phyloP scores from a whole-genome alignment of 2,329 filamentous ascomycete genomes.

The Talaromyces sp. region DNA sequence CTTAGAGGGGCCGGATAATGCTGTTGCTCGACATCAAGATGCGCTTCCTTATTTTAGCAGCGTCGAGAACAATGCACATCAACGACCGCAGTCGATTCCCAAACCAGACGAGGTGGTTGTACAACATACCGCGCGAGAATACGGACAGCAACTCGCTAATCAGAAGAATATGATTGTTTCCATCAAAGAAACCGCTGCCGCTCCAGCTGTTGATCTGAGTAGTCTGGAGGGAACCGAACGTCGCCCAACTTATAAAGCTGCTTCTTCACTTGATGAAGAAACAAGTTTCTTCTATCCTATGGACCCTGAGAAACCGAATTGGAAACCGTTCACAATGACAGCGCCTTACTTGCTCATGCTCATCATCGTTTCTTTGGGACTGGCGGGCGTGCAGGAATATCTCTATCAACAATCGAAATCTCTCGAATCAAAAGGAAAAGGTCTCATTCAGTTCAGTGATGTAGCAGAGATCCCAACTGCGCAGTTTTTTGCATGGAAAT shows the following conservation, averaged over 20 bases:
- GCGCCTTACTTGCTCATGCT: constrained; percentile 30
- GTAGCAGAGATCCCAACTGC: constrained; percentile 26
- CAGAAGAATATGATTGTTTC: constrained; percentile 44
- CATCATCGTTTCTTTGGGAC: constrained; percentile 27
- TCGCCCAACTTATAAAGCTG: not conserved
- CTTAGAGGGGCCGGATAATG: constrained; percentile 19
- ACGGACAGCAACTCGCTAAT: constrained; percentile 42
- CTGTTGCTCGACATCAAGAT: not conserved
- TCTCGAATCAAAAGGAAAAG: constrained; percentile 32
- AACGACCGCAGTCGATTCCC: not conserved
- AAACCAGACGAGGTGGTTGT: not conserved
- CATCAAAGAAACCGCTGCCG: constrained; percentile 31
- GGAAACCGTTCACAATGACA: constrained; percentile 35
- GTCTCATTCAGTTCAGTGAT: constrained; percentile 29
- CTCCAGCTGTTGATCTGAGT: constrained; percentile 41
- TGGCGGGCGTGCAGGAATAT: constrained; percentile 34
- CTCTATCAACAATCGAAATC: constrained; percentile 30
- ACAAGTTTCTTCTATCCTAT: constrained; percentile 33
- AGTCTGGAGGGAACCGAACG: constrained; percentile 31
- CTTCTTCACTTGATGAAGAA: constrained; percentile 21
- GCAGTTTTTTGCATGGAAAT: constrained; percentile 38
- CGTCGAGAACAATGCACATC: not conserved
- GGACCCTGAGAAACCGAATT: constrained; percentile 34
- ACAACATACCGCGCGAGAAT: constrained; percentile 26
- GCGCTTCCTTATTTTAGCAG: not conserved